Base-by-base conservation (phyloP, 75 land plant genomes). In the Picea glauca region DNA sequence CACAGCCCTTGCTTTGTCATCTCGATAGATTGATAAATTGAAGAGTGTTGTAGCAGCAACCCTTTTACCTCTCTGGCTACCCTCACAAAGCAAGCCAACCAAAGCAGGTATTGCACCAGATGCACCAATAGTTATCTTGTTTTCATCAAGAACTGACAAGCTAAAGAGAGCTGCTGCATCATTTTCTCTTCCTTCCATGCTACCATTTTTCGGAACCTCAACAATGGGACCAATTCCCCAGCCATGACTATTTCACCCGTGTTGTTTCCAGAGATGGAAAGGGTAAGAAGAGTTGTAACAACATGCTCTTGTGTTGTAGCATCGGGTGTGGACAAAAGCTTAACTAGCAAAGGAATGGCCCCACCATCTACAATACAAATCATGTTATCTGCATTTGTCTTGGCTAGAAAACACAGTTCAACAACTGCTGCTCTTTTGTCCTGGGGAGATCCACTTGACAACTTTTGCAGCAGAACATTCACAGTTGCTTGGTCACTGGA, bases 121-220 rank as follows among this genome's bases (percentile, higher is more conserved):
- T 26, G 88, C 77, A 9, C 94, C 94, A 59, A 92, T 88, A 5
- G 83, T 86, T 11, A 92, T 81, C 76, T 92, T 92, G 70, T 92
- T 88, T 58, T 92, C 94, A 81, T 92, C 92, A 30, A 84, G 78
- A 40, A 90, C 78, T 1, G 94, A 92, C 58, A 92, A 76, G 76
- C 90, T 84, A 75, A 92, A 93, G 18, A 95, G 86, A n/a, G 98
- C 87, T 18, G 96, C 93, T 40, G 96, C 98, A 31, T 96, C 92
- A 88, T 95, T 95, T 76, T 93, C 96, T 62, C 91, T 85, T 11
- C 96, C 91, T 80, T 93, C 93, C 85, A 84, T 91, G 83, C 90
- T 87, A 50, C 98, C 94, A 5, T 60, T 35, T 80, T 88, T 87
- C 23, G 93, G 82, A 43, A 93, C 91, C 76, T 90, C 86, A 13